phyloP scores from a whole-genome alignment of 345 rosid genomes.

The Nasturtium officinale region DNA sequence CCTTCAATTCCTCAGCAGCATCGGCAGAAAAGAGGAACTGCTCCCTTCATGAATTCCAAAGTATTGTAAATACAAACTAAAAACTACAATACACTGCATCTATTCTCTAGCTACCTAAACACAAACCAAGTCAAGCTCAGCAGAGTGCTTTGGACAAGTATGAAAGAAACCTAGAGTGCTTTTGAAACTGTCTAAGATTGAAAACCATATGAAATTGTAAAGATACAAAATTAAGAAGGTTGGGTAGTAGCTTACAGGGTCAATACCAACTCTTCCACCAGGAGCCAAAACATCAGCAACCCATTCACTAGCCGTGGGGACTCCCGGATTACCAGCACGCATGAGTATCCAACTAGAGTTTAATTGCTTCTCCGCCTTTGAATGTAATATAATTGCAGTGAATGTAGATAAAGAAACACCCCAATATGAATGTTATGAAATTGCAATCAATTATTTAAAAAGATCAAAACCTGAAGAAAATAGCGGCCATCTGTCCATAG shows the following conservation, averaged over 20 bases:
- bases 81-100: background rate
- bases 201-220: slow-evolving; percentile 3
- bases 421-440: background rate
- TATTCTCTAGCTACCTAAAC: background rate
- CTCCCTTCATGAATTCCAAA: slow-evolving; percentile 70
- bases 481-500: slow-evolving; percentile 98
- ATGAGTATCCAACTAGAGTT: slow-evolving; percentile 84
- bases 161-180: background rate
- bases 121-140: background rate
- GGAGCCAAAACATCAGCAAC: slow-evolving; percentile 77
- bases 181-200: background rate
- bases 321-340: slow-evolving; percentile 94
- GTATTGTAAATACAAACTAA: slow-evolving; percentile 28
- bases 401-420: slow-evolving; percentile 18
- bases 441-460: background rate
- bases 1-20: slow-evolving; percentile 94
- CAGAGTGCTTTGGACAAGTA: slow-evolving; percentile 7
- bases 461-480: slow-evolving; percentile 81
- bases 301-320: slow-evolving; percentile 88
- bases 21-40: slow-evolving; percentile 97
- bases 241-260: slow-evolving; percentile 74
- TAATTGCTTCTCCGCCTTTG: slow-evolving; percentile 86
- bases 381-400: slow-evolving; percentile 2
- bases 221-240: slow-evolving; percentile 31
- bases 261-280: slow-evolving; percentile 89